Percentiles rank a stretch among this genome's conserved stretches.
Conservation (phyloP, 331 rosid species). For the Telfairia occidentalis region DNA sequence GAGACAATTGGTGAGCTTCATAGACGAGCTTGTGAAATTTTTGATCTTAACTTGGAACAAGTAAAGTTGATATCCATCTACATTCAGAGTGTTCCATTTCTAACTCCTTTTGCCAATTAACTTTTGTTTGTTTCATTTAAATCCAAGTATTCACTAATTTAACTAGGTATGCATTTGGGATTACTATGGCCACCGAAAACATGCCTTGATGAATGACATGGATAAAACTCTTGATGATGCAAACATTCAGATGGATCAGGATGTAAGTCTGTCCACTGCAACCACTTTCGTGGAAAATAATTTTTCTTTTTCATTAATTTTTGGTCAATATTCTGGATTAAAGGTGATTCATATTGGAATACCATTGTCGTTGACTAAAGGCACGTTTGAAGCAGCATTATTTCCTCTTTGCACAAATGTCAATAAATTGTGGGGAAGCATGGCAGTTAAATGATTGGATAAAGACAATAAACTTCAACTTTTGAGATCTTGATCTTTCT, state of each 20-base stretch:
- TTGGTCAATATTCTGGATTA: neutral
- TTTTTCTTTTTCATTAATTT: neutral
- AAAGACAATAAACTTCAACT: too few species aligned
- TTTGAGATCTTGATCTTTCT: too few species aligned
- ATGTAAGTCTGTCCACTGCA: conserved; percentile 36
- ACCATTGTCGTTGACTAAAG: too few species aligned
- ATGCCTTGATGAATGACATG: conserved; percentile 92
- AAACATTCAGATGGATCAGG: conserved; percentile 96
- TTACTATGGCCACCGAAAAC: conserved; percentile 68
- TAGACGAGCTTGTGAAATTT: conserved; percentile 74
- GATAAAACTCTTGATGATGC: conserved; percentile 95
- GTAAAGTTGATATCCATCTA: conserved; percentile 29
- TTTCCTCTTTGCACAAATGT: neutral
- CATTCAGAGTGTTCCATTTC: neutral
- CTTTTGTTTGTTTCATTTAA: conserved; percentile 1
- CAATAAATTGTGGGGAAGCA: neutral
- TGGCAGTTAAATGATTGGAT: neutral
- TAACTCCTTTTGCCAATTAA: neutral
- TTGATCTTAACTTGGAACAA: conserved; percentile 74
- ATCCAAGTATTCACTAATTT: conserved; percentile 9
- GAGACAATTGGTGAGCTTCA: conserved; percentile 95
- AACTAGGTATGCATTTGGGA: conserved; percentile 89
- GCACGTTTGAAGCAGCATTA: neutral
- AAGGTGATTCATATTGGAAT: neutral
- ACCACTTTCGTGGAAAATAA: neutral